Percentiles rank a stretch among this genome's conserved stretches.
phyloP scores from a whole-genome alignment of 352 stramenopile species.

The Phytophthora rubi region DNA sequence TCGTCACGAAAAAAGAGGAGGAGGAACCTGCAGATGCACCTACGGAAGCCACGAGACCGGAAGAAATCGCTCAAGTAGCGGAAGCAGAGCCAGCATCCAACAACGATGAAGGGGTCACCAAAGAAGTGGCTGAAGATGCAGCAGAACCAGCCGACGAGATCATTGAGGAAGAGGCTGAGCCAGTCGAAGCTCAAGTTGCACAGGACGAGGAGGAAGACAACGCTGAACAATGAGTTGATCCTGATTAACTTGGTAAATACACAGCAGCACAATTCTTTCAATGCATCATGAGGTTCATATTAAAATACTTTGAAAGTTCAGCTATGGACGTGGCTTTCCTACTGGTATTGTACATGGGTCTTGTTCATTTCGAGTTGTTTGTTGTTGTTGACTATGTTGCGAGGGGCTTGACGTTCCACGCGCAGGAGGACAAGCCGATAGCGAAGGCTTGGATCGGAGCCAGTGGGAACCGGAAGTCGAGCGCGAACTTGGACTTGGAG shows the following conservation, averaged over 20 bases:
- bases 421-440: constrained; percentile 84
- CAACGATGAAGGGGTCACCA: constrained; percentile 6
- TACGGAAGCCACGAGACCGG: constrained; percentile 7
- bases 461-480: constrained; percentile 89
- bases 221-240: not conserved
- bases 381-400: constrained; percentile 16
- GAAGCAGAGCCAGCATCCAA: not conserved
- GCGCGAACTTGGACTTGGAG: constrained; percentile 85
- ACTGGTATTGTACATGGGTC: constrained; percentile 25
- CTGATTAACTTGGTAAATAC: not conserved
- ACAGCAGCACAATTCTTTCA: not conserved
- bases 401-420: constrained; percentile 72
- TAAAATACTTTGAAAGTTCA: constrained; percentile 13
- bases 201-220: not conserved
- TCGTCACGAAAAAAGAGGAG: constrained; percentile 12
- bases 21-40: constrained; percentile 1
- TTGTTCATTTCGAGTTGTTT: constrained; percentile 1
- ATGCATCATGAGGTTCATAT: constrained; percentile 16
- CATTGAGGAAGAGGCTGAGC: not conserved
- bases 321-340: constrained; percentile 6
- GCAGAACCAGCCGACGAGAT: not conserved
- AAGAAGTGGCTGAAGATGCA: not conserved
- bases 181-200: not conserved
- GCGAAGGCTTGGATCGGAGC: constrained; percentile 88
- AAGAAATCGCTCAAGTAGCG: constrained; percentile 4